phyloP scores from a whole-genome alignment of 2,329 filamentous ascomycete species.

The Ophiostoma himal-ulmi region DNA sequence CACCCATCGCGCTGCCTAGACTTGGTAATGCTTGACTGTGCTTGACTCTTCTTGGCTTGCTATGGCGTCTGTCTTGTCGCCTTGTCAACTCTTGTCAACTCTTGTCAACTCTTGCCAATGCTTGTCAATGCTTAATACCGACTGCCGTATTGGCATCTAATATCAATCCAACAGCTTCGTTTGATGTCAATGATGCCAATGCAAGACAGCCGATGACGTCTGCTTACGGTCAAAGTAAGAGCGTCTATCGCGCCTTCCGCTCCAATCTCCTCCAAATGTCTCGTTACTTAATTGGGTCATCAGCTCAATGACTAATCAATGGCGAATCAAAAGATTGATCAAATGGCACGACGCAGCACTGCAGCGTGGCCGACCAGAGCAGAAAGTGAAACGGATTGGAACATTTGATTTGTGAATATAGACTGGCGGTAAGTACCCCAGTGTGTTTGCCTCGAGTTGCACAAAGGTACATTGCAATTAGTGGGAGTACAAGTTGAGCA shows the following conservation, averaged over 20 bases:
- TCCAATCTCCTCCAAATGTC: not conserved
- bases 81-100: not conserved
- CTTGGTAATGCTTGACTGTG: not conserved
- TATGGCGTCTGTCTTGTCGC: not conserved
- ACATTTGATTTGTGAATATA: not conserved
- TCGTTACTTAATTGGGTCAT: not conserved
- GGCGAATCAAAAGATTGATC: conserved; percentile 14
- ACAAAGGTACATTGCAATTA: not conserved
- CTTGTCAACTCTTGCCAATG: not conserved
- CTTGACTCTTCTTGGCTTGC: not conserved
- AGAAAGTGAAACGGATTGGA: not conserved
- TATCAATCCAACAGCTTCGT: not conserved
- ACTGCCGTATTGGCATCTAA: not conserved
- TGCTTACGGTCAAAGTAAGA: not conserved
- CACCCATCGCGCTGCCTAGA: not conserved
- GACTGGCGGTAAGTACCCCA: not conserved
- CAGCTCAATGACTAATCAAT: conserved; percentile 17
- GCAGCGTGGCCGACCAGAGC: conserved; percentile 7
- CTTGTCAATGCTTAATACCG: not conserved
- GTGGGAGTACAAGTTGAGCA: not conserved
- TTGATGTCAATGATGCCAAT: not conserved
- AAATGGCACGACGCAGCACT: conserved; percentile 22
- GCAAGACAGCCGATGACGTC: not conserved
- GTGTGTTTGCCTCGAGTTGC: too few relatives aligned
- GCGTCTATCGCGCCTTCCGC: not conserved